Conservation (phyloP, 176 grass and related monocot species). For the Eragrostis curvula region DNA sequence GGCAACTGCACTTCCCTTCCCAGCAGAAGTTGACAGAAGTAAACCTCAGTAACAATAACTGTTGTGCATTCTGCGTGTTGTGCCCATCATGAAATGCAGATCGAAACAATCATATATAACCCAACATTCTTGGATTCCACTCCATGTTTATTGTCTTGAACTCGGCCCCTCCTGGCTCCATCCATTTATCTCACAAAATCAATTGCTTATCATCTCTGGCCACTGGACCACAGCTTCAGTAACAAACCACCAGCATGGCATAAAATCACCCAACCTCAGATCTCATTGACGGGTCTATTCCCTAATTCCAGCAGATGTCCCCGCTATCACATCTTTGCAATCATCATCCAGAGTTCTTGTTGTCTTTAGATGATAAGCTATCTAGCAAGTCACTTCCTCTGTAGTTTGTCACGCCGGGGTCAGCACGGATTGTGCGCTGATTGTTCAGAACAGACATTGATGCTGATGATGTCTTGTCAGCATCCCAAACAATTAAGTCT, state of each 20-base stretch:
- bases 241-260: background rate
- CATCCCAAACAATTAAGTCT: slow-evolving; percentile 41
- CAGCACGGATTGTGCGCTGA: background rate
- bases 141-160: background rate
- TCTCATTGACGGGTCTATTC: background rate
- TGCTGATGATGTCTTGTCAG: background rate
- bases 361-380: slow-evolving; percentile 19
- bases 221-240: no score
- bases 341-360: slow-evolving; percentile 17
- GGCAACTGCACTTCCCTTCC: background rate
- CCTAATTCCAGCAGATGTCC: background rate
- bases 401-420: slow-evolving; percentile 37
- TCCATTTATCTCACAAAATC: background rate
- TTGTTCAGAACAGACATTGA: background rate
- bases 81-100: no score
- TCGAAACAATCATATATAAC: no score
- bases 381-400: slow-evolving; percentile 54
- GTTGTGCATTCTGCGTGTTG: no score
- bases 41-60: no score
- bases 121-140: no score
- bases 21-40: background rate
- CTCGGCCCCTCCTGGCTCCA: background rate
- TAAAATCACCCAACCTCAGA: background rate
- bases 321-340: background rate
- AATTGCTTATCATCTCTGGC: background rate